Conservation (phyloP, 768 basidiomycete genomes). For the Mycena rosella region DNA sequence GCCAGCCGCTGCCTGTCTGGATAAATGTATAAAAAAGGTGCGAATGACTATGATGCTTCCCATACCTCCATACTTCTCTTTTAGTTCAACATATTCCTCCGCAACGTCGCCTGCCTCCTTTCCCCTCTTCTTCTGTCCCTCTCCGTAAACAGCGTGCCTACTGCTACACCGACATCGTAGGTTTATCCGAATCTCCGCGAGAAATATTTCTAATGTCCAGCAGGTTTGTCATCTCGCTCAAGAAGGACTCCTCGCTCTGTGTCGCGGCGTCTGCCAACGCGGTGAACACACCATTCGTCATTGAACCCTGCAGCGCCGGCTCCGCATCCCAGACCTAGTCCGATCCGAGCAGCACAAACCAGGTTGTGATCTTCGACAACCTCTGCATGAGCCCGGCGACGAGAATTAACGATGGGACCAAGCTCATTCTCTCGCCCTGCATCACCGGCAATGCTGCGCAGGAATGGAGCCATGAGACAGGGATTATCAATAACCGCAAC, state of each 20-base stretch:
- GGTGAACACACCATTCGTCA: conserved; percentile 9
- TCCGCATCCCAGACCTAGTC: conserved; percentile 4
- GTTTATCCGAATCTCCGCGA: not conserved
- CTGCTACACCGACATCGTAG: conserved; percentile 14
- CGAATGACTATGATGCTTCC: no score
- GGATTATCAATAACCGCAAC: not conserved
- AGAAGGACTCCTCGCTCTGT: conserved; percentile 20
- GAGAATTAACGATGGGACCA: not conserved
- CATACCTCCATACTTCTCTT: no score
- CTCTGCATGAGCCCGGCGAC: conserved; percentile 4
- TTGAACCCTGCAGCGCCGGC: conserved; percentile 12
- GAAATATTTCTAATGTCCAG: not conserved
- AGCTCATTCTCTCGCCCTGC: conserved; percentile 12
- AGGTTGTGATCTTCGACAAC: conserved; percentile 3
- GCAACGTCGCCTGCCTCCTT: no score
- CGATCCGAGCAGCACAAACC: not conserved
- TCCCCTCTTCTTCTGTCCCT: no score
- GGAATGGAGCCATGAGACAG: not conserved
- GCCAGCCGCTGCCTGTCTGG: no score
- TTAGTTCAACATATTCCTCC: no score
- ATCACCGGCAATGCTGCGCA: not conserved
- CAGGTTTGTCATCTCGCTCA: conserved; percentile 19
- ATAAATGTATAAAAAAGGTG: no score
- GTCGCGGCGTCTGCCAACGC: conserved; percentile 17
- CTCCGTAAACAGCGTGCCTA: no score